Evolutionary conservation across 1,139 yeast genomes (phyloP), one percentile per base, ranked within the genome.

Genomic region (Candida tunisiensis): DNA sequence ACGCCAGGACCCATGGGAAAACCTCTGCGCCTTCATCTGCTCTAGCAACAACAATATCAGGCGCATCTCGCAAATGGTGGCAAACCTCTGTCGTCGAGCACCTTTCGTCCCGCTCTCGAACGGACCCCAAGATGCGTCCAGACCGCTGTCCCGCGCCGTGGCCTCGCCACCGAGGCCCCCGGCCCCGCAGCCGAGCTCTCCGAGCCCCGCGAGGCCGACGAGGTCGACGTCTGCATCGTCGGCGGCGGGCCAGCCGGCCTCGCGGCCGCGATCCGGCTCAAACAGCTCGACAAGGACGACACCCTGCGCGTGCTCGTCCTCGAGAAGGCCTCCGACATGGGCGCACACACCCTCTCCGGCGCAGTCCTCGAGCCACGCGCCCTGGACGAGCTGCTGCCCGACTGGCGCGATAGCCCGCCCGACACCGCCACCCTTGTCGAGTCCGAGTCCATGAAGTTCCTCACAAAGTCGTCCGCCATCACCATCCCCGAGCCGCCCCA

Each of bases 211-310:
- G 92, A 78, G 7, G 66, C 63, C 6, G 96, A 88, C 42, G 65
- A 67, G 20, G 94, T 82, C 10, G 98, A 88, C 49, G 92, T 88
- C 12, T 79, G 93, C 44, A 82, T 88, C 26, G 93, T 88, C 2
- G 98, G 98, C 21, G 98, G 93, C 23, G 98, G 98, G 0, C 96
- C 96, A 4, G 92, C 96, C 1, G 98, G 98, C 8, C 60, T 88
- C 30, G 88, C 94, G 1, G 75, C 98, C 1, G 98, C 96, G 9
- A 88, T 88, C 36, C 66, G 68, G 37, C 57, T 83, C 40, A 88
- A 88, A 48, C 94, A 82, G 45, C 55, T 85, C 25, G 96, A 88
- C 44, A 57, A 61, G 27, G 77, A 72, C 38, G 80, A 78, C 6
- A 77, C 75, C 26, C 53, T 78, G 28, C 60, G 98, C 33, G 92